Evolutionary conservation across 1,284 basidiomycete species (phyloP), one percentile per base, ranked within the genome.

Genomic region (Sanguinoderma infundibulare): DNA sequence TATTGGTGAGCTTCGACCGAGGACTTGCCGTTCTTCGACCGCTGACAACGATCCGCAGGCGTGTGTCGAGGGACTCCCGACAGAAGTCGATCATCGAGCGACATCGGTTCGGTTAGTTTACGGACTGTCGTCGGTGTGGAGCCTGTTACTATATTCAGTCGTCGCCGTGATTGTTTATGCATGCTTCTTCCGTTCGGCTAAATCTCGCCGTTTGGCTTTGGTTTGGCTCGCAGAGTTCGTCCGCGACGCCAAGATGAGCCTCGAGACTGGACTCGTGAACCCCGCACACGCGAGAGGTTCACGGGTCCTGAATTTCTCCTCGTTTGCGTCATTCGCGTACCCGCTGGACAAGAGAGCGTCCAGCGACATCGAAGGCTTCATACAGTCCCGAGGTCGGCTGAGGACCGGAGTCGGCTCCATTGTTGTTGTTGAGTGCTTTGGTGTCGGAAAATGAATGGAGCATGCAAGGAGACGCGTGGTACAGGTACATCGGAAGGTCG

Each of bases 51-150:
- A 14, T 51, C n/a, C 49, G 12, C 49, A 87, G 85, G 86, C 83
- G 85, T 15, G 83, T 87, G 3, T 82, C 81, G 55, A 76, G 85
- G 56, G 84, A 87, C 64, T 70, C 84, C 8, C 79, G 86, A 68
- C 90, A 92, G 72, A 92, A 92, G 74, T 91, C 89, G 51, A 77
- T 86, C 40, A 90, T 91, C 64, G 85, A 89, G 67, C 80, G 86
- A 58, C 85, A 91, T 70, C 79, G 87, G 59, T 86, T 90, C 73
- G 81, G 83, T 69, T 89, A 67, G 65, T 59, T 32, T 22, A 51
- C 65, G 65, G 65, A 28, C 36, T 35, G 59, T 60, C 61, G 47
- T 67, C 65, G 65, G 65, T 61, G 42, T 52, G 60, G 57, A 36
- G 9, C n/a, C 47, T 60, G 15, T 35, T 50, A 30, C 40, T 49